Conservation (phyloP, 495 filamentous ascomycete species). For the Bombardia bombarda region DNA sequence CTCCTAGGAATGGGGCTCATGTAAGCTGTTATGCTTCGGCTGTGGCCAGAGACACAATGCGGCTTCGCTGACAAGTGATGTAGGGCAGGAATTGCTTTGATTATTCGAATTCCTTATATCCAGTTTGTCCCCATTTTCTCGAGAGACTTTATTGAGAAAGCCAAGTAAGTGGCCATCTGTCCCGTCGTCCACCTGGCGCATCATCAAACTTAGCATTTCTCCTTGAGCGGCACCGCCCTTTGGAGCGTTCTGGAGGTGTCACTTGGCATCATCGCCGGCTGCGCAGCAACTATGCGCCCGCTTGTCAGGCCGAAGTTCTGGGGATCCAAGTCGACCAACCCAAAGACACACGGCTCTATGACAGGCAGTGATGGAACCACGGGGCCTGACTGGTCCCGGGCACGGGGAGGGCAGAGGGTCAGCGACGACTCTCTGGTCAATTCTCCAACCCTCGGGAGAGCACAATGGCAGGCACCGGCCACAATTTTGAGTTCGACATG, state of each 20-base stretch:
- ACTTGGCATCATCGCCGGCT: conserved; percentile 34
- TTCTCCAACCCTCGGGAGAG: no score
- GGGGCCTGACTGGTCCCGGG: neutral
- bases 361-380: no score
- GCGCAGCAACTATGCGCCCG: conserved; percentile 33
- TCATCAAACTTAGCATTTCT: no score
- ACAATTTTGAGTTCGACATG: no score
- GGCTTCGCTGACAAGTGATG: neutral
- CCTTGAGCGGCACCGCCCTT: conserved; percentile 25
- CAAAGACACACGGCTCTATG: no score
- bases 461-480: no score
- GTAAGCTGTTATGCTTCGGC: conserved; percentile 8
- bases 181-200: no score
- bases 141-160: conserved; percentile 8
- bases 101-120: conserved; percentile 33
- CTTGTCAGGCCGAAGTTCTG: conserved; percentile 18
- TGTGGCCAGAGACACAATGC: neutral
- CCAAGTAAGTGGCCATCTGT: conserved; percentile 12
- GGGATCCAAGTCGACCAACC: neutral
- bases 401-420: neutral
- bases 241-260: conserved; percentile 32
- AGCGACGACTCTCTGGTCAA: neutral
- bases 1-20: conserved; percentile 31
- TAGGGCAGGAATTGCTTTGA: conserved; percentile 30
- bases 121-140: conserved; percentile 17